phyloP scores from a whole-genome alignment of 257 asterid species.

The Plantago elongata region DNA sequence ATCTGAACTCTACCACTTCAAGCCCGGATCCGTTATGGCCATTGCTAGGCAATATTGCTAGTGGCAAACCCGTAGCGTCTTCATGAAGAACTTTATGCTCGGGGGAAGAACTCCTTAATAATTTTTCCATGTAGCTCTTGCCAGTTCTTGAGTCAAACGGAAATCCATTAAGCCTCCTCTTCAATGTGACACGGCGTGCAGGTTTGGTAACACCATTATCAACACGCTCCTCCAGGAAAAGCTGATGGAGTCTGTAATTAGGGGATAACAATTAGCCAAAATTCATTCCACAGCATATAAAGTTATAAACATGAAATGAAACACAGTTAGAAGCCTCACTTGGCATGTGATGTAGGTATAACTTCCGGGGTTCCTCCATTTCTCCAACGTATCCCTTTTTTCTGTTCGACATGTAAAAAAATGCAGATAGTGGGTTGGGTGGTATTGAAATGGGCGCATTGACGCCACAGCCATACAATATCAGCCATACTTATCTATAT shows the following conservation, averaged over 20 bases:
- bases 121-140: conserved; percentile 80
- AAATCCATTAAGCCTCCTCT: conserved; percentile 76
- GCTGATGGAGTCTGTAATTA: conserved; percentile 73
- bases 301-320: conserved; percentile 13
- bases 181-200: conserved; percentile 59
- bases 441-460: not conserved
- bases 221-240: conserved; percentile 71
- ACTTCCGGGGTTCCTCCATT: conserved; percentile 68
- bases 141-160: conserved; percentile 66
- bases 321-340: conserved; percentile 45
- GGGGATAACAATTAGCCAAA: conserved; percentile 20
- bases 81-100: conserved; percentile 60
- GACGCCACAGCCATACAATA: conserved; percentile 2
- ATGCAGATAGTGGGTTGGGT: conserved; percentile 18
- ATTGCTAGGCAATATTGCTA: conserved; percentile 32
- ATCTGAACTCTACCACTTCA: conserved; percentile 36
- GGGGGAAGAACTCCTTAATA: conserved; percentile 58
- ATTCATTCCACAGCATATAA: conserved; percentile 1
- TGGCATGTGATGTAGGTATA: conserved; percentile 62
- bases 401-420: conserved; percentile 32
- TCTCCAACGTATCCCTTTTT: conserved; percentile 67
- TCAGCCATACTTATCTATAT: not conserved
- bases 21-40: conserved; percentile 33
- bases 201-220: conserved; percentile 52
- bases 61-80: conserved; percentile 34